Base-by-base conservation (phyloP, 768 basidiomycete species). In the Hypsizygus marmoreus region DNA sequence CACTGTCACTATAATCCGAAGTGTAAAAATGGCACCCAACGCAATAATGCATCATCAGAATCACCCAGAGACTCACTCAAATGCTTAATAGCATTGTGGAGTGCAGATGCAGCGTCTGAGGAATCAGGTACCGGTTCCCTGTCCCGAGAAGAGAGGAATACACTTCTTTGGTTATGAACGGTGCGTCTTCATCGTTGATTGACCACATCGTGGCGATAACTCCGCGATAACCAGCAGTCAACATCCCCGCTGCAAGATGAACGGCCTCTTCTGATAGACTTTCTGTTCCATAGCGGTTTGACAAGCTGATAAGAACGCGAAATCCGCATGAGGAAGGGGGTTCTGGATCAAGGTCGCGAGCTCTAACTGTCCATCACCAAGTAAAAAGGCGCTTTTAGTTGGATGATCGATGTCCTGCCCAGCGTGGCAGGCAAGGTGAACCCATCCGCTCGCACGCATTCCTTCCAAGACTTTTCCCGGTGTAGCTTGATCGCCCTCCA, bases 291-390 rank as follows among this genome's bases (percentile, higher is more conserved):
- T 62, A 0, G 71, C 72, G 4, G 69, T 76, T 44, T 78, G 64
- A 46, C 76, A 78, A 1, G 76, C 75, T 4, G 75, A 75, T 3
- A 78, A 64, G 53, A 75, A 73, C 0, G 68, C 76, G 32, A 77
- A 58, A 30, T 62, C 55, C 20, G 64, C 57, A 45, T 49, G 14
- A 7, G 57, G 55, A 43, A 68, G 39, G 37, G 54, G 31, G 2
- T 53, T 50, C 45, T 25, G 46, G 32, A 66, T 54, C 16, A 69
- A 50, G 17, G 40, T 47, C 37, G 60, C 30, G 10, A 66, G 22
- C 31, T 55, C 42, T 12, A 63, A 51, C 2, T 47, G 34, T 7
- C 50, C 50, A 39, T 58, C 48, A 35, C 57, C 50, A 1, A 65
- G 49, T 4, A 54, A 12, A 3, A 63, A 31, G 3, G 52, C 49